Conservation (phyloP, 495 filamentous ascomycete species). For the Tuber aestivum region DNA sequence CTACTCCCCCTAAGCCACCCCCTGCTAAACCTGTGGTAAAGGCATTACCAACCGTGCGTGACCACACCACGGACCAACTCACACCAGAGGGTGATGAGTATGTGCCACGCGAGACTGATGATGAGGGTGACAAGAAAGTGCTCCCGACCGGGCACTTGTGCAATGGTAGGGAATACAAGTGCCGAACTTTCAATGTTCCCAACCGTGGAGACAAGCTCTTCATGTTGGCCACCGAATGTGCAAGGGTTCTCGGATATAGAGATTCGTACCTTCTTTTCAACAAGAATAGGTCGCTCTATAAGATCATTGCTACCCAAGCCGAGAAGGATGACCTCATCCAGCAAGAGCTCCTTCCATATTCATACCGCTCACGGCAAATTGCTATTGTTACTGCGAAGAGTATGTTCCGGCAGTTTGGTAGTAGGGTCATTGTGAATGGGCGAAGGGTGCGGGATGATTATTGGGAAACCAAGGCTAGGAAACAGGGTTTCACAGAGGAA, state of each 20-base stretch:
- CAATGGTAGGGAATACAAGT: constrained; percentile 81
- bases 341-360: constrained; percentile 94
- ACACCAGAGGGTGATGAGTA: constrained; percentile 92
- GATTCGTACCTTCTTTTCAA: constrained; percentile 99
- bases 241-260: constrained; percentile 85
- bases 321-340: constrained; percentile 96
- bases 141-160: constrained; percentile 70
- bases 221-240: constrained; percentile 98
- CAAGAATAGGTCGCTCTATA: constrained; percentile 94
- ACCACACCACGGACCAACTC: constrained; percentile 96
- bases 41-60: constrained; percentile 87
- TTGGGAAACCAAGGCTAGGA: constrained; percentile 93
- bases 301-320: constrained; percentile 92
- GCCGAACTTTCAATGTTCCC: constrained; percentile 87
- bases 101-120: constrained; percentile 86
- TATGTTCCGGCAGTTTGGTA: constrained; percentile 99
- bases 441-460: constrained; percentile 94
- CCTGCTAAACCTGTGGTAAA: constrained; percentile 90
- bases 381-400: constrained; percentile 97
- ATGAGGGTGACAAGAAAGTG: constrained; percentile 90
- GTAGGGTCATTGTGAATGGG: constrained; percentile 81
- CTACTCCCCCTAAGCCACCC: constrained; percentile 74
- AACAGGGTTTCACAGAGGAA: constrained; percentile 97
- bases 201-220: constrained; percentile 88
- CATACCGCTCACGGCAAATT: constrained; percentile 94